Base-by-base conservation (phyloP, 139 green algal species). In the Chlorella sp. region DNA sequence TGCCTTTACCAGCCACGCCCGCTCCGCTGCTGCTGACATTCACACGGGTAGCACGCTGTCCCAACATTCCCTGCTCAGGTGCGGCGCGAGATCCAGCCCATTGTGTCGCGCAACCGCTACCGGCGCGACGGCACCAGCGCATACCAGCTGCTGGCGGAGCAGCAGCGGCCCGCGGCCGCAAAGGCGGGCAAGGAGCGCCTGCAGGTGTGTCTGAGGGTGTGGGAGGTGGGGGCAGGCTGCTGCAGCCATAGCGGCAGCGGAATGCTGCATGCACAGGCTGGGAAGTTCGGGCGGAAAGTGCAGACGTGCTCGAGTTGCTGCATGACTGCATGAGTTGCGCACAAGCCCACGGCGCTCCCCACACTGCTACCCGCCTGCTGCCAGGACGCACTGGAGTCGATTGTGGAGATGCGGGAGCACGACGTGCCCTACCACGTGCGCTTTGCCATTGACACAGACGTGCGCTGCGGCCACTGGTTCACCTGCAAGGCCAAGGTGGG, bases 371-470 rank as follows among this genome's bases (percentile, higher is more conserved):
- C 9, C 38, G n/a, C 34, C 67, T 73, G 32, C 46, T 58, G 22
- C 7, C 91, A 97, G 91, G 94, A 98, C 62, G 91, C 90, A 17
- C 76, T 92, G 79, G 92, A 96, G 38, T 82, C 79, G 14, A 91
- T 99, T 20, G 82, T 95, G 69, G 97, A 98, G 82, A 92, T 99
- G 82, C 90, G 96, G 6, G 97, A 99, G 93, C 95, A 98, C 84
- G 97, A 99, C 84, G 97, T 99, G 85, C 96, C 96, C 46, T 99
- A 97, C 89, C 97, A 99, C 89, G 87, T 98, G 68, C 94, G 97
- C 77, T 99, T 96, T 76, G 89, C 91, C 44, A 99, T 99, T 76
- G 97, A 99, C 89, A 93, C 80, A 28, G 94, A 94, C 85, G 87
- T 96, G 38, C 92, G 96, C 38, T 97, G 92, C 85, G 97, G 95